Evolutionary conservation across 2,329 filamentous ascomycete species (phyloP).

Genomic region (Bipolaris bicolor): DNA sequence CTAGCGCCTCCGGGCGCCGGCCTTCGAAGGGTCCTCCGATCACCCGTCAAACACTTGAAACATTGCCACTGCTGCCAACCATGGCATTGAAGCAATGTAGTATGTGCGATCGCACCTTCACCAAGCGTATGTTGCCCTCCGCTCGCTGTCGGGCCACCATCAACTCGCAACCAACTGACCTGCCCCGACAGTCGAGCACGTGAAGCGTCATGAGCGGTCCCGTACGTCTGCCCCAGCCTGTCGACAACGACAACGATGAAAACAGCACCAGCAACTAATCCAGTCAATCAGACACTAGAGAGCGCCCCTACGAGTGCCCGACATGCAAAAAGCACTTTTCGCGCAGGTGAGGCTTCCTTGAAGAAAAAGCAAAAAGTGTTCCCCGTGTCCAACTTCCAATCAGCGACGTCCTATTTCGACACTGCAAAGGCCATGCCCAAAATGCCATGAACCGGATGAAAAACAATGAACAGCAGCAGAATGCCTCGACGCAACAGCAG

Average conservation of each 20-base stretch:
- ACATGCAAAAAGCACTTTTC: constrained; percentile 62
- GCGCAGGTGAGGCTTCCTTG: constrained; percentile 52
- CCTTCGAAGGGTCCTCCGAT: constrained; percentile 24
- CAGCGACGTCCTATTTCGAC: constrained; percentile 59
- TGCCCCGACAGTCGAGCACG: constrained; percentile 50
- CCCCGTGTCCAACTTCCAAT: constrained; percentile 27
- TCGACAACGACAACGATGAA: background rate
- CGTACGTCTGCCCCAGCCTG: constrained; percentile 49
- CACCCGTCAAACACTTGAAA: constrained; percentile 18
- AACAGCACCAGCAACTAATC: no score
- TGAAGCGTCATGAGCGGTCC: constrained; percentile 62
- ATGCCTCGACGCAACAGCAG: constrained; percentile 36
- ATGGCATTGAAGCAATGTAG: constrained; percentile 51
- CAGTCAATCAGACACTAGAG: constrained; percentile 56
- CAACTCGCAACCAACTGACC: constrained; percentile 11
- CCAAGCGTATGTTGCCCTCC: constrained; percentile 46
- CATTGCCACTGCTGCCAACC: constrained; percentile 14
- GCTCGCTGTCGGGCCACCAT: background rate
- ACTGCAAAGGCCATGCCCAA: constrained; percentile 59
- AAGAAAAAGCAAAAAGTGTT: constrained; percentile 10
- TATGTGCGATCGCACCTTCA: constrained; percentile 61
- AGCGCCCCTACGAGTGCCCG: constrained; percentile 61
- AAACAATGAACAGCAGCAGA: constrained; percentile 39
- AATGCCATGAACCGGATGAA: constrained; percentile 47
- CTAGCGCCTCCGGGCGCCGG: constrained; percentile 22